Evolutionary conservation across 108 stramenopile genomes (phyloP).

Genomic region (Aurantiochytrium sp.): DNA sequence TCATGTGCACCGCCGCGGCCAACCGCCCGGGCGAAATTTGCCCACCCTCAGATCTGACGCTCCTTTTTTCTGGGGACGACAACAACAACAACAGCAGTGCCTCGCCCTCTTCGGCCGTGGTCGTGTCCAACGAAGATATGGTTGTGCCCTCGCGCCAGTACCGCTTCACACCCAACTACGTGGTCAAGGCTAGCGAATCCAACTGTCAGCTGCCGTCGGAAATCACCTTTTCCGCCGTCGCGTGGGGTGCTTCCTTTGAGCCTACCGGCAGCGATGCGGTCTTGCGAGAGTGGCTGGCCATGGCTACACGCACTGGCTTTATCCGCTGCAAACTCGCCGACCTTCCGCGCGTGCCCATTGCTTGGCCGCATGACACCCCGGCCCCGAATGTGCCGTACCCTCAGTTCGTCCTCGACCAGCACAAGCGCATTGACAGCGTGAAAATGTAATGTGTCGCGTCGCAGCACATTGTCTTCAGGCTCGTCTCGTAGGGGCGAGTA

Average conservation of each 20-base stretch:
- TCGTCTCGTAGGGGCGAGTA: too few relatives aligned
- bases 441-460: background rate
- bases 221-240: background rate
- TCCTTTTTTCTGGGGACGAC: background rate
- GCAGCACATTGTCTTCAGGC: too few relatives aligned
- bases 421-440: background rate
- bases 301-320: background rate
- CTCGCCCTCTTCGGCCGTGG: background rate
- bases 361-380: background rate
- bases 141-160: background rate
- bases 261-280: background rate
- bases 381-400: constrained; percentile 3
- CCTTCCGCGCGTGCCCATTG: background rate
- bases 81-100: background rate
- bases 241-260: background rate
- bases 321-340: background rate
- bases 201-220: background rate
- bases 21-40: background rate
- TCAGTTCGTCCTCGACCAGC: background rate
- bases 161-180: background rate
- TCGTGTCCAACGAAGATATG: background rate
- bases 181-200: background rate
- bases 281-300: background rate
- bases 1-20: background rate
- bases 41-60: background rate